Evolutionary conservation across 306 rosid species (phyloP).

Genomic region (Castanopsis chinensis): DNA sequence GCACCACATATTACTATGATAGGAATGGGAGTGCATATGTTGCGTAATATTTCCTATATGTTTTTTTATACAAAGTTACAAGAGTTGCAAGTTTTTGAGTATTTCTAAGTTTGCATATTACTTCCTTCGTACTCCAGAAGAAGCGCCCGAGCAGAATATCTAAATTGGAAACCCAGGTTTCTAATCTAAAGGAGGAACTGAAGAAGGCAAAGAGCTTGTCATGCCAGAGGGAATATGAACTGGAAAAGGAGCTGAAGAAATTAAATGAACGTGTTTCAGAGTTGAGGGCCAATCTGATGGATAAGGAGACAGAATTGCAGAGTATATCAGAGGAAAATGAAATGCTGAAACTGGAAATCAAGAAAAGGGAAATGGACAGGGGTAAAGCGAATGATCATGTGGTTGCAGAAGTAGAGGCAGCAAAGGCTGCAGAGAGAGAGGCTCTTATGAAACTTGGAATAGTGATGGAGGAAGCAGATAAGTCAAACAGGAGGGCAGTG

Average conservation of each 20-base stretch:
- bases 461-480: conserved; percentile 76
- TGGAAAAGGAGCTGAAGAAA: conserved; percentile 50
- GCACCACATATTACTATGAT: not conserved
- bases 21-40: not conserved
- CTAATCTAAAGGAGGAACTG: conserved; percentile 74
- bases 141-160: conserved; percentile 80
- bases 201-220: conserved; percentile 47
- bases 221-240: conserved; percentile 45
- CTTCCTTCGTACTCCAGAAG: conserved; percentile 43
- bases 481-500: conserved; percentile 55
- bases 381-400: conserved; percentile 41
- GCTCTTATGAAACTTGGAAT: conserved; percentile 66
- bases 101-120: conserved; percentile 17
- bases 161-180: conserved; percentile 81
- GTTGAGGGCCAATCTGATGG: conserved; percentile 67
- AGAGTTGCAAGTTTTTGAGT: not conserved
- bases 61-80: not conserved
- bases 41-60: not conserved
- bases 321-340: conserved; percentile 78
- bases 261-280: conserved; percentile 49
- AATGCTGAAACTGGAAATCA: conserved; percentile 56
- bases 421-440: conserved; percentile 52
- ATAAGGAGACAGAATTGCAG: conserved; percentile 80
- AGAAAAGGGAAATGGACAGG: conserved; percentile 34
- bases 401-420: conserved; percentile 54